A percentile compares a stretch with the other conserved stretches of the same genome.
Evolutionary conservation across 148 eudicot genomes (phyloP).

Genomic region (Rhododendron williamsianum): DNA sequence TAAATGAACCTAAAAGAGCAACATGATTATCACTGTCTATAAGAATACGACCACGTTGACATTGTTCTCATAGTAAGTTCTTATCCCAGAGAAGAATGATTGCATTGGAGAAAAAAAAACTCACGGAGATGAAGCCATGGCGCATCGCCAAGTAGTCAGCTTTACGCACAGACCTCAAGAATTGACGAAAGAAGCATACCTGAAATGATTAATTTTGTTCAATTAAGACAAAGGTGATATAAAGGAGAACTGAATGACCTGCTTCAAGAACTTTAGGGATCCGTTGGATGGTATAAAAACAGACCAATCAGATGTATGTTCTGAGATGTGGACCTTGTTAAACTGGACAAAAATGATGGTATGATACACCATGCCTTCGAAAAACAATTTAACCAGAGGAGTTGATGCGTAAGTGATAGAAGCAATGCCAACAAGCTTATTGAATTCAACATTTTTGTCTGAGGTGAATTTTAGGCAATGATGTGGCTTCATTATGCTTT

Average conservation of each 20-base stretch:
- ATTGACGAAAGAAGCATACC: constrained; percentile 87
- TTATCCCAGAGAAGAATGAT: not conserved
- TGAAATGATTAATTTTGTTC: constrained; percentile 21
- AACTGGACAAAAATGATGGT: not conserved
- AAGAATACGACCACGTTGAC: not conserved
- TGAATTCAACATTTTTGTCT: not conserved
- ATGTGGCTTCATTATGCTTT: not conserved
- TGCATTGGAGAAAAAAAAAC: constrained; percentile 11
- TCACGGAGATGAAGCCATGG: constrained; percentile 56
- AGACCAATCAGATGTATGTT: not conserved
- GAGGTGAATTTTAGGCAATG: not conserved
- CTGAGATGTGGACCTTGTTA: not conserved
- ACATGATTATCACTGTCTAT: not conserved
- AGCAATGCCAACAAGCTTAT: not conserved
- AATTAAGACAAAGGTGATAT: not conserved
- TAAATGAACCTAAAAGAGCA: constrained; percentile 64
- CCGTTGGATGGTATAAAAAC: not conserved
- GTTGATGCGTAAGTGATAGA: not conserved
- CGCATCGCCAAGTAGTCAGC: constrained; percentile 76
- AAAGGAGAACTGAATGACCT: not conserved
- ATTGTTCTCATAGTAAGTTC: not conserved
- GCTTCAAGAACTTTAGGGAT: not conserved
- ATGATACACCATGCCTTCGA: not conserved
- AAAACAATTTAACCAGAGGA: not conserved
- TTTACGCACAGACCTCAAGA: constrained; percentile 57